Conservation (phyloP, 176 grass and related monocot genomes). For the Phoenix roebelenii region DNA sequence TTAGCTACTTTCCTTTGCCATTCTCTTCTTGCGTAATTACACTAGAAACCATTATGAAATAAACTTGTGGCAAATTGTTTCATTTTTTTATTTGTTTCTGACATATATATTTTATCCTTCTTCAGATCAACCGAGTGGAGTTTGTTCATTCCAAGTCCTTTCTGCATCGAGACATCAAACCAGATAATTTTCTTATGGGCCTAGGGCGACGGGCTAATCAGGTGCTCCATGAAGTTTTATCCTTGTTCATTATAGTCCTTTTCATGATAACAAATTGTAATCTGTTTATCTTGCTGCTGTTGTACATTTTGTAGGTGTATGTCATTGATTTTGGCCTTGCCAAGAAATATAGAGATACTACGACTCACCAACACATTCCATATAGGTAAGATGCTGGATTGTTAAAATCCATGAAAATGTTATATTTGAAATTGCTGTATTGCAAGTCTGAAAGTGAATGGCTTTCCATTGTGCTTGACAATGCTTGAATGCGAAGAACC, state of each 20-base stretch:
- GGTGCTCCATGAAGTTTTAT: conserved; percentile 9
- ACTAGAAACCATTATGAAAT: too few species aligned
- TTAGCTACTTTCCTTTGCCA: too few species aligned
- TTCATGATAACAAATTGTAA: neutral
- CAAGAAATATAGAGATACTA: conserved; percentile 74
- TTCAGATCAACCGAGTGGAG: conserved; percentile 72
- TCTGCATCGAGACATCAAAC: conserved; percentile 90
- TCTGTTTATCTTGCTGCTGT: conserved; percentile 6
- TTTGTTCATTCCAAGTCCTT: conserved; percentile 77
- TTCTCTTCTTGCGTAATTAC: too few species aligned
- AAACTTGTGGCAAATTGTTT: neutral
- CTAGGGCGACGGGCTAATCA: conserved; percentile 68
- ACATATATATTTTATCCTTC: neutral
- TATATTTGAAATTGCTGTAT: too few species aligned
- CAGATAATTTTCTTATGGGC: conserved; percentile 95
- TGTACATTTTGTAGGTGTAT: conserved; percentile 47
- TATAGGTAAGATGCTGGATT: conserved; percentile 44
- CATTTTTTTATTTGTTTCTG: conserved; percentile 5
- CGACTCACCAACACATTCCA: conserved; percentile 75
- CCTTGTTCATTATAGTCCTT: neutral
- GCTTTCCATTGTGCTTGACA: too few species aligned
- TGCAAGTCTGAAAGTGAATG: too few species aligned
- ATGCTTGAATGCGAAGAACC: too few species aligned
- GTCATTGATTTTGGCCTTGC: conserved; percentile 92
- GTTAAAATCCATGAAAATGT: too few species aligned